A percentile compares a stretch with the other conserved stretches of the same genome.
Evolutionary conservation across 139 green algal genomes (phyloP).

Genomic region (Zygnema cylindricum): DNA sequence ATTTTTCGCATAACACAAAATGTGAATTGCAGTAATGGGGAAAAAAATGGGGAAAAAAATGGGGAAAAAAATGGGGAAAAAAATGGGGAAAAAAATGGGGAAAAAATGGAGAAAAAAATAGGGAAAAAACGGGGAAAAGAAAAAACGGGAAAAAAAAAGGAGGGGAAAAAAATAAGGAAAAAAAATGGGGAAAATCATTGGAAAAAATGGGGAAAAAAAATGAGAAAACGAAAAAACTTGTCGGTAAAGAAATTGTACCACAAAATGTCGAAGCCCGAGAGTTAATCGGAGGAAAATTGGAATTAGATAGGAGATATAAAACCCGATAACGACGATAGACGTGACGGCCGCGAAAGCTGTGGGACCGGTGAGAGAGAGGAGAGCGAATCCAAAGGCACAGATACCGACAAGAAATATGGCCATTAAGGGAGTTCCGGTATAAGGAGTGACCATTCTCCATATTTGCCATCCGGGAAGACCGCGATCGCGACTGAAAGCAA

Average conservation of each 20-base stretch:
- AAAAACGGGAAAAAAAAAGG: too few species aligned
- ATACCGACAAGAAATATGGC: constrained; percentile 56
- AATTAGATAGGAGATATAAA: constrained; percentile 69
- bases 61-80: too few species aligned
- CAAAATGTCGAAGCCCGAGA: constrained; percentile 24
- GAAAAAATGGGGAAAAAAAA: too few species aligned
- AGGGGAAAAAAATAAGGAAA: too few species aligned
- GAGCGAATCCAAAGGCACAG: constrained; percentile 63
- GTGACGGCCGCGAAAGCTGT: constrained; percentile 63
- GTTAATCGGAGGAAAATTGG: constrained; percentile 67
- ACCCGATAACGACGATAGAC: constrained; percentile 66
- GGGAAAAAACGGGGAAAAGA: too few species aligned
- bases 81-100: too few species aligned
- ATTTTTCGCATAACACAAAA: too few species aligned
- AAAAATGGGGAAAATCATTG: too few species aligned
- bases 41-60: too few species aligned
- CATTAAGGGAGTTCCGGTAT: constrained; percentile 61
- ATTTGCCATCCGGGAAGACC: constrained; percentile 60
- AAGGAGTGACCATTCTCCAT: constrained; percentile 54
- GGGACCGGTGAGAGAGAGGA: constrained; percentile 56
- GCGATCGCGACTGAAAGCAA: constrained; percentile 68
- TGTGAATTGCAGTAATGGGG: too few species aligned
- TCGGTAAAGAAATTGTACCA: neutral
- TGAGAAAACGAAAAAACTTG: too few species aligned
- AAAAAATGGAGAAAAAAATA: too few species aligned